phyloP scores from a whole-genome alignment of 2,329 filamentous ascomycete genomes.

The Kalaharituber pfeilii region DNA sequence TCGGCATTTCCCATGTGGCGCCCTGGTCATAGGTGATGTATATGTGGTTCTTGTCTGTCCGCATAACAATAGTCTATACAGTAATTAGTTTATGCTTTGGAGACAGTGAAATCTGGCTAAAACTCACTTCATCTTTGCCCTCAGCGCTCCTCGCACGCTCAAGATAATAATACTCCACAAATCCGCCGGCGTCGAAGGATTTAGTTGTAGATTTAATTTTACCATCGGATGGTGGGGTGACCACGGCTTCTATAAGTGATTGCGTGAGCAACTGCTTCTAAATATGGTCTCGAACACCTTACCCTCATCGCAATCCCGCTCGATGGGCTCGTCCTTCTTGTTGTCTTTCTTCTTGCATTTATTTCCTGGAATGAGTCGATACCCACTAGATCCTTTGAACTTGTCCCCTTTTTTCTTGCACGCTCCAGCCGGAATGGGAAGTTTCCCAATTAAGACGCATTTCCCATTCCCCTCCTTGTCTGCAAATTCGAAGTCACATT shows the following conservation, averaged over 20 bases:
- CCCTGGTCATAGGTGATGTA: slow-evolving; percentile 73
- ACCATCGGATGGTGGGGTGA: slow-evolving; percentile 42
- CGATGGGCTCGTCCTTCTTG: slow-evolving; percentile 54
- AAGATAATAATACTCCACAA: slow-evolving; percentile 35
- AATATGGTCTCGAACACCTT: neutral
- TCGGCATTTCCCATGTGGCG: slow-evolving; percentile 54
- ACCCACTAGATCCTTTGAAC: slow-evolving; percentile 76
- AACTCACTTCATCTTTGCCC: slow-evolving; percentile 11
- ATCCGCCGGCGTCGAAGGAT: slow-evolving; percentile 40
- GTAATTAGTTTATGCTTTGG: neutral
- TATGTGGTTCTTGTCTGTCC: slow-evolving; percentile 41
- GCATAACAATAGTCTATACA: slow-evolving; percentile 38
- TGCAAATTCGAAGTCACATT: slow-evolving; percentile 88
- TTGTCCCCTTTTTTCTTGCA: slow-evolving; percentile 56
- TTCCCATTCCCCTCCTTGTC: slow-evolving; percentile 40
- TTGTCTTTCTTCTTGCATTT: slow-evolving; percentile 47
- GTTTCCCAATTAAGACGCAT: slow-evolving; percentile 47
- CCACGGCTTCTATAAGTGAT: slow-evolving; percentile 15
- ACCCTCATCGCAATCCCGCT: slow-evolving; percentile 56
- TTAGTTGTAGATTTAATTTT: slow-evolving; percentile 45
- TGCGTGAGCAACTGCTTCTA: neutral
- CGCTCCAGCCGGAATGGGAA: slow-evolving; percentile 50
- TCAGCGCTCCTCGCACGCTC: slow-evolving; percentile 14
- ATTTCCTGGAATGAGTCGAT: slow-evolving; percentile 76
- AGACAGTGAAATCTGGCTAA: neutral